phyloP scores from a whole-genome alignment of 768 basidiomycete species.

The Mycena polygramma region DNA sequence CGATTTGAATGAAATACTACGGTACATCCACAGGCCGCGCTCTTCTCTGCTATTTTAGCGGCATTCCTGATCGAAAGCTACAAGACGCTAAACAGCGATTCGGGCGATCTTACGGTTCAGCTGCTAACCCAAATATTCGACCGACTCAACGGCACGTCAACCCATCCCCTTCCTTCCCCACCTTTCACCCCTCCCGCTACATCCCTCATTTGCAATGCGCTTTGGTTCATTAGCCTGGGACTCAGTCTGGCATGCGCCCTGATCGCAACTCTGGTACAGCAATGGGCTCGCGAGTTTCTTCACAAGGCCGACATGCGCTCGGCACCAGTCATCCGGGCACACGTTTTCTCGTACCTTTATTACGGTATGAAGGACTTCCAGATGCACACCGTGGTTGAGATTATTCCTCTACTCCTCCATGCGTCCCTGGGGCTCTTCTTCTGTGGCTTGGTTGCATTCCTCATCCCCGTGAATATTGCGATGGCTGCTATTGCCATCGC shows the following conservation, averaged over 20 bases:
- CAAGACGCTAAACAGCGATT: no score
- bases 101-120: no score
- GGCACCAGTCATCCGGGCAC: background rate
- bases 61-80: no score
- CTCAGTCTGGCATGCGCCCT: background rate
- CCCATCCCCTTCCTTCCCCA: no score
- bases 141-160: no score
- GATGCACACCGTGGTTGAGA: slow-evolving; percentile 17
- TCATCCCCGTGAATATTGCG: slow-evolving; percentile 13
- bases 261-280: background rate
- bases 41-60: no score
- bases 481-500: background rate
- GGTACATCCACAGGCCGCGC: no score
- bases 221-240: background rate
- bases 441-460: slow-evolving; percentile 18
- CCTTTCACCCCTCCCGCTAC: no score
- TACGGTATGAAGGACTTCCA: background rate
- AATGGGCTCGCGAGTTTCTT: background rate
- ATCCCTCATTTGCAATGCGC: no score
- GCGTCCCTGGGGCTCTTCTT: slow-evolving; percentile 12
- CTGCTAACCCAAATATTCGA: no score
- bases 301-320: background rate
- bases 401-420: slow-evolving; percentile 16
- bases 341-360: background rate
- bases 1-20: no score